A percentile compares a stretch with the other conserved stretches of the same genome.
These are phyloP conservation scores for Tricholoma terreum DNA, from an alignment of 768 basidiomycete species.

Conservation along the genomic window DNA sequence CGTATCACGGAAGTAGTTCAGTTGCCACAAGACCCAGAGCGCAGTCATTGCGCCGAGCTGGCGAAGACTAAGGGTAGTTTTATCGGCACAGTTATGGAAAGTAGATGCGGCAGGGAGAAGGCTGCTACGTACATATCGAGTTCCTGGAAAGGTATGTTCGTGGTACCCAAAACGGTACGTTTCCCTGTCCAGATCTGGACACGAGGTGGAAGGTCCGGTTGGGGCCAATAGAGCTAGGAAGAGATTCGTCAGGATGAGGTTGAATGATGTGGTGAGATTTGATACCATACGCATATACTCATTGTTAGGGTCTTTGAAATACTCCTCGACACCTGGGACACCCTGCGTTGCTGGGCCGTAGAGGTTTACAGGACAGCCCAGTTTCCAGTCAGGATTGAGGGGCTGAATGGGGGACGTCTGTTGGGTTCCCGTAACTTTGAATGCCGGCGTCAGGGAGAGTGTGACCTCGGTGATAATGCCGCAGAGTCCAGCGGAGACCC, in stretches of 20 bases:
- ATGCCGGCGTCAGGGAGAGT: constrained; percentile 1
- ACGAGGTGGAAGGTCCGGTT: not conserved
- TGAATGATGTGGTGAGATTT: not conserved
- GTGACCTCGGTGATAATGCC: constrained; percentile 5
- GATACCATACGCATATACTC: constrained; percentile 4
- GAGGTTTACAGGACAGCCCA: not conserved
- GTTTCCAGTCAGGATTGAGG: not conserved
- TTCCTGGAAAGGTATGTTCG: not conserved
- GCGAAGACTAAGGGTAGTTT: not conserved
- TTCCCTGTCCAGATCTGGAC: constrained; percentile 4
- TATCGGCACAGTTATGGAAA: not conserved
- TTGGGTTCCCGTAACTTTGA: not conserved
- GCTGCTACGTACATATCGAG: not conserved
- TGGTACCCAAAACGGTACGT: not conserved
- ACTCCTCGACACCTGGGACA: not conserved
- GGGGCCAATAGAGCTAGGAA: constrained; percentile 3
- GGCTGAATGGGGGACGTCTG: not conserved
- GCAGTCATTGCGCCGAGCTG: not conserved
- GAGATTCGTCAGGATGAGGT: not conserved
- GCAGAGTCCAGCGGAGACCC: constrained; percentile 1
- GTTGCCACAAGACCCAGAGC: constrained; percentile 2
- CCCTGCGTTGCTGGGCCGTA: not conserved
- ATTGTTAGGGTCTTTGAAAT: not conserved
- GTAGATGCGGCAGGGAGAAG: not conserved
- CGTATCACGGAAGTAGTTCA: not conserved